Evolutionary conservation across 441 rosid genomes (phyloP), one percentile per base, ranked within the genome.

Genomic region (Brassica hybrid): DNA sequence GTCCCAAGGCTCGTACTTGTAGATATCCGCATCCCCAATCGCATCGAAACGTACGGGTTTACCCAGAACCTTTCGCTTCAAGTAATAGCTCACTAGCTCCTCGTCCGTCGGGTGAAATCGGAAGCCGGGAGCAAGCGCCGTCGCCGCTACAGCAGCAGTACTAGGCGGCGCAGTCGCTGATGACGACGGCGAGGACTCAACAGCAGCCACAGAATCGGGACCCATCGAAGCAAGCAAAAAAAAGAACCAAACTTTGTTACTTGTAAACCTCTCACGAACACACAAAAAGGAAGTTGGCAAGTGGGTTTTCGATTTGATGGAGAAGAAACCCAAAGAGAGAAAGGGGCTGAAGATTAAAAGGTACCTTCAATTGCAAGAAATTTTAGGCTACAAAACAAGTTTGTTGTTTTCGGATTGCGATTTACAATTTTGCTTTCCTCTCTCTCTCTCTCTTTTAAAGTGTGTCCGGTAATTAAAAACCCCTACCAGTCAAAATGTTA

Each of bases 51-150:
- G 93, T 14, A 91, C 87, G 12, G 91, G 85, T 69, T 85, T 93
- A 57, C 81, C 80, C 3, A 76, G 77, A 81, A 91, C 90, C 92
- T 93, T 93, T 63, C 95, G 81, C 83, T 90, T 95, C 83, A 95
- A 85, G 89, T 91, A 91, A 82, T 93, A 91, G 64, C 87, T 85
- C 3, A 89, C 90, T 32, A 93, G 84, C 74, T 95, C 98, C 73
- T 95, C 97, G 19, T 89, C 99, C 1, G 96, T 91, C 0, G 97
- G 97, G 58, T 92, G 97, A 77, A 92, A 94, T 82, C 97, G 88
- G 67, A 92, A 93, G 12, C 99, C 98, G 14, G 99, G 99, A 38
- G 97, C 99, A 77, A 93, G 85, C 1, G 97, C 87, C 14, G 94
- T 87, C 1, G 43, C 98, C 32, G 32, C 32, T 0, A 27, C 32